Percentiles rank a stretch among this genome's conserved stretches.
These are phyloP conservation scores for Pilasporangium apinafurcum DNA, from an alignment of 352 stramenopile species.

Conservation along the genomic window DNA sequence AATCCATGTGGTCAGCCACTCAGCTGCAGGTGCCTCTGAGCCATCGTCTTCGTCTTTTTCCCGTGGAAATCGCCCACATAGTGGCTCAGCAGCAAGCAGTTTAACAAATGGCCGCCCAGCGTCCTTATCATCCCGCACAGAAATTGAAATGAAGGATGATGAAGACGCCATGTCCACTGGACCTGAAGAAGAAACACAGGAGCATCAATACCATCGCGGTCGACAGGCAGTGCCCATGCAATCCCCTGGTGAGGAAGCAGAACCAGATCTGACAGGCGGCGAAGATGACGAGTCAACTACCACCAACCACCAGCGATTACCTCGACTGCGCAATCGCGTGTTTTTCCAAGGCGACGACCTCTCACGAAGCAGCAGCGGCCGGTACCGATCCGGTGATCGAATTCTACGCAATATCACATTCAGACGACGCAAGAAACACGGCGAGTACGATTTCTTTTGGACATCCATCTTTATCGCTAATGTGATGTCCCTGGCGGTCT, in stretches of 20 bases:
- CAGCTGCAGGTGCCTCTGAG: conserved; percentile 1
- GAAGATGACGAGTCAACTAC: conserved; percentile 2
- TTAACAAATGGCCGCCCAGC: conserved; percentile 1
- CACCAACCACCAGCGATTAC: conserved; percentile 19
- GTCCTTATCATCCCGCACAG: too few relatives aligned
- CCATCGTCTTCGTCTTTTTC: background rate
- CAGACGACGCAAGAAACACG: conserved; percentile 33
- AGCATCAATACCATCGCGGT: conserved; percentile 48
- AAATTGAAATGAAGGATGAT: conserved; percentile 9
- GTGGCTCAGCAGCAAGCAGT: background rate
- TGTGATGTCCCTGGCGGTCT: conserved; percentile 58
- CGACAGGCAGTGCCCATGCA: conserved; percentile 61
- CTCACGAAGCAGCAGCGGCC: conserved; percentile 8
- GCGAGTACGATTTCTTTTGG: conserved; percentile 65
- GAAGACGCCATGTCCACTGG: conserved; percentile 5
- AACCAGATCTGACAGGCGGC: conserved; percentile 23
- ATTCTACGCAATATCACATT: conserved; percentile 57
- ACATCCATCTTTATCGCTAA: conserved; percentile 61
- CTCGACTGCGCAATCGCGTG: conserved; percentile 25
- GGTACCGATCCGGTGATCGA: conserved; percentile 23
- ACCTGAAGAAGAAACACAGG: conserved; percentile 15
- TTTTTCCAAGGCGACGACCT: conserved; percentile 48
- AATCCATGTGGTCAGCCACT: conserved; percentile 35
- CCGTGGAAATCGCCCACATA: too few relatives aligned
- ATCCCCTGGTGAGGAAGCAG: conserved; percentile 46